These are phyloP conservation scores for Chlamydomonas urium DNA, from an alignment of 139 green algal species.

Conservation along the genomic window DNA sequence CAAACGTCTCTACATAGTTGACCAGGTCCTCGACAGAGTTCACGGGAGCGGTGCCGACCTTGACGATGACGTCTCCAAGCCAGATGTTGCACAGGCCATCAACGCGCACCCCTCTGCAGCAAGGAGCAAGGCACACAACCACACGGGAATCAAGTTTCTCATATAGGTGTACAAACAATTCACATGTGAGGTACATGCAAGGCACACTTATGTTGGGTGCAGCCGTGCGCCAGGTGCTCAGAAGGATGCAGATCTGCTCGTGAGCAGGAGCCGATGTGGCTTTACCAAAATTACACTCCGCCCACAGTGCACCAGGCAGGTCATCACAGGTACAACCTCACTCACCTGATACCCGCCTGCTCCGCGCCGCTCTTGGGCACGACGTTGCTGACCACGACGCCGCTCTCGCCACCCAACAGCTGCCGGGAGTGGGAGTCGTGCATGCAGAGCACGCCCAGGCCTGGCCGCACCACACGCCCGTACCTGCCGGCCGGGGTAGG, in stretches of 20 bases:
- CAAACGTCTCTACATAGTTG: constrained; percentile 52
- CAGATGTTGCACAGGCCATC: constrained; percentile 34
- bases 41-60: constrained; percentile 47
- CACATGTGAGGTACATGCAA: not conserved
- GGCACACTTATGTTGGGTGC: not conserved
- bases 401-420: constrained; percentile 12
- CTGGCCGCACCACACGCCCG: constrained; percentile 57
- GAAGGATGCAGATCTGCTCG: constrained; percentile 3
- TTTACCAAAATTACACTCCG: not conserved
- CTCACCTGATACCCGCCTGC: constrained; percentile 42
- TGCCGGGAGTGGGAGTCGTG: constrained; percentile 14
- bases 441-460: constrained; percentile 36
- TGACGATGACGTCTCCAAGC: constrained; percentile 27
- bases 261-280: no score
- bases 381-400: constrained; percentile 23
- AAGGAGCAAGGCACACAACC: constrained; percentile 1
- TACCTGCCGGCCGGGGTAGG: constrained; percentile 25
- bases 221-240: not conserved
- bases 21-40: constrained; percentile 55
- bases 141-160: not conserved
- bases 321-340: constrained; percentile 40
- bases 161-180: not conserved
- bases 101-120: constrained; percentile 48
- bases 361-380: constrained; percentile 9
- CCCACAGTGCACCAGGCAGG: not conserved